Percentiles rank a stretch among this genome's conserved stretches.
Conservation (phyloP, 1,139 yeast species). For the Hyphopichia burtonii region DNA sequence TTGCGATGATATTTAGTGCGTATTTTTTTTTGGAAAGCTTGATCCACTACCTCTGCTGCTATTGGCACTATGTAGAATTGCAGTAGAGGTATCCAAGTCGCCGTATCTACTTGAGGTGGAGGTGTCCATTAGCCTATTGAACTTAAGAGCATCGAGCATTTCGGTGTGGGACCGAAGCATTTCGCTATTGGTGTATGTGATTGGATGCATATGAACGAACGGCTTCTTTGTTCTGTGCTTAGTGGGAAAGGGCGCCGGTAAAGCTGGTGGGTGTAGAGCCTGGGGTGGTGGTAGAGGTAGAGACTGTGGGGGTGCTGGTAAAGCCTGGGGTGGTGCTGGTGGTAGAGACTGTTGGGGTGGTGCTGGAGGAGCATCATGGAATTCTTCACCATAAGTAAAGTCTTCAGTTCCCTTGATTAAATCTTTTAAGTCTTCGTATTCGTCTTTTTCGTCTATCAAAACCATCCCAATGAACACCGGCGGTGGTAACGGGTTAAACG, state of each 20-base stretch:
- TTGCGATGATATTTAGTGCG: too few species aligned
- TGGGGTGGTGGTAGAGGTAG: background rate
- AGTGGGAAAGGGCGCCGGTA: background rate
- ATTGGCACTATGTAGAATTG: slow-evolving; percentile 18
- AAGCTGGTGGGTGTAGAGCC: background rate
- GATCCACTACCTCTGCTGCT: slow-evolving; percentile 17
- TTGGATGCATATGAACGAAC: slow-evolving; percentile 1
- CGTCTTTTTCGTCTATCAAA: too few species aligned
- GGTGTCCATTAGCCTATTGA: slow-evolving; percentile 16
- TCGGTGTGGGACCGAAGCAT: slow-evolving; percentile 22
- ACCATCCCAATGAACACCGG: background rate
- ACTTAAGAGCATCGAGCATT: slow-evolving; percentile 22
- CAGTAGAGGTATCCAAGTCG: slow-evolving; percentile 22
- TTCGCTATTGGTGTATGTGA: slow-evolving; percentile 16
- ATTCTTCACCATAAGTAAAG: slow-evolving; percentile 19
- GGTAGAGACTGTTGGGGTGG: background rate
- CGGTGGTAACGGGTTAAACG: slow-evolving; percentile 21
- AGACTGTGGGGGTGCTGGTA: background rate
- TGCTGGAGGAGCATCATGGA: slow-evolving; percentile 5
- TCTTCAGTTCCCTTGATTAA: slow-evolving; percentile 21
- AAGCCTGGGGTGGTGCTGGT: background rate
- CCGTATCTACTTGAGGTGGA: slow-evolving; percentile 27
- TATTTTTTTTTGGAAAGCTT: too few species aligned
- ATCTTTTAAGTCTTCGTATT: slow-evolving; percentile 17
- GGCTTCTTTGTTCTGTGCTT: background rate